A percentile compares a stretch with the other conserved stretches of the same genome.
These are phyloP conservation scores for Botrytis tulipae DNA, from an alignment of 2,329 filamentous ascomycete species.

Conservation along the genomic window DNA sequence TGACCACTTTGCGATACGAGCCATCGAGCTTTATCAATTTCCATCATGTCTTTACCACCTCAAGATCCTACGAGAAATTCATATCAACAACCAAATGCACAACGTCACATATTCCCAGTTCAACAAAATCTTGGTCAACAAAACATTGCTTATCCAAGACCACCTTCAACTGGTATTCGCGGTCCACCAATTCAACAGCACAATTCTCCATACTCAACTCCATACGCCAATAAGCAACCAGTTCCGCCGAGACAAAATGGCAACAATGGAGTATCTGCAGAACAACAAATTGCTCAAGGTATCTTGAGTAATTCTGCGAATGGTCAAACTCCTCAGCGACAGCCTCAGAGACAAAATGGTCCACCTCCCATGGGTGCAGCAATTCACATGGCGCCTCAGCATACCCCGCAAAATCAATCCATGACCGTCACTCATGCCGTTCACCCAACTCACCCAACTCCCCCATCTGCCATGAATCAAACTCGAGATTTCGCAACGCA, in stretches of 20 bases:
- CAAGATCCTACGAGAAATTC: constrained; percentile 28
- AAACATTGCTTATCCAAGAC: constrained; percentile 29
- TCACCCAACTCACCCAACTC: constrained; percentile 31
- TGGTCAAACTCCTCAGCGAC: constrained; percentile 36
- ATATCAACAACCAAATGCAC: constrained; percentile 24
- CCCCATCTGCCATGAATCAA: constrained; percentile 28
- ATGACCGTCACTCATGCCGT: constrained; percentile 38
- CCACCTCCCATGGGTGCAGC: constrained; percentile 36
- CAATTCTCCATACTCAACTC: constrained; percentile 36
- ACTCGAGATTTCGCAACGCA: constrained; percentile 21
- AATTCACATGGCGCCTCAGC: constrained; percentile 37
- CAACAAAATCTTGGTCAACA: constrained; percentile 32
- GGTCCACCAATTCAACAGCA: constrained; percentile 31
- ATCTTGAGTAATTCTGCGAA: constrained; percentile 33
- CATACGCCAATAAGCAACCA: constrained; percentile 34
- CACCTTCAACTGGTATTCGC: constrained; percentile 32
- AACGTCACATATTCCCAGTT: constrained; percentile 26
- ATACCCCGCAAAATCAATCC: constrained; percentile 31
- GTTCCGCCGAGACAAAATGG: constrained; percentile 32
- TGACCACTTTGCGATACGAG: constrained; percentile 20
- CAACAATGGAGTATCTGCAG: constrained; percentile 34
- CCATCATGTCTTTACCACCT: constrained; percentile 35
- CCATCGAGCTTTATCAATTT: constrained; percentile 14
- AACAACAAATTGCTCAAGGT: constrained; percentile 40
- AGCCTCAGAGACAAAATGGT: constrained; percentile 22